Conservation (phyloP, 352 stramenopile genomes). For the Pythium scleroteichum region DNA sequence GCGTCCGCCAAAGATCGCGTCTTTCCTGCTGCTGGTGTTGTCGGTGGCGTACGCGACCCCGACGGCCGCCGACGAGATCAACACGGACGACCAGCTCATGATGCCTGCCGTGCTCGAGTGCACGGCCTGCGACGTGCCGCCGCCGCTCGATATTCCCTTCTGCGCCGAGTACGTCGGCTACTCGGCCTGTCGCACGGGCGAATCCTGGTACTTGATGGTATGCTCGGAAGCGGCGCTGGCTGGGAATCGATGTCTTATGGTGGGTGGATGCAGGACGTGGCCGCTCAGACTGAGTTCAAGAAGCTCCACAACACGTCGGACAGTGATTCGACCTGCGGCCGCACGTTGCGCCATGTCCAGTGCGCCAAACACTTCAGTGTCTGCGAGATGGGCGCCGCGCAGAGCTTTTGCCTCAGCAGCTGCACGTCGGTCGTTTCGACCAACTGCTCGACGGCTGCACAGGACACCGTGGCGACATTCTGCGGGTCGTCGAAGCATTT, state of each 20-base stretch:
- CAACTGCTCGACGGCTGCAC: conserved; percentile 40
- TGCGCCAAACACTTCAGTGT: conserved; percentile 68
- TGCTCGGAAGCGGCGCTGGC: no score
- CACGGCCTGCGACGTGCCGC: conserved; percentile 57
- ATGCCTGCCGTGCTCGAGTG: conserved; percentile 37
- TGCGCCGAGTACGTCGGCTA: conserved; percentile 52
- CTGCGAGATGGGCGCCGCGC: conserved; percentile 64
- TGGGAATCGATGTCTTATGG: not conserved
- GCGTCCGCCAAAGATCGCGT: conserved; percentile 13
- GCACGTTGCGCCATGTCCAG: conserved; percentile 42
- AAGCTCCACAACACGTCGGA: conserved; percentile 31
- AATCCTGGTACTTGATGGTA: conserved; percentile 49
- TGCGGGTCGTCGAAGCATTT: conserved; percentile 34
- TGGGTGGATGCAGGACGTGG: conserved; percentile 31
- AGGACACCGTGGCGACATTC: conserved; percentile 22
- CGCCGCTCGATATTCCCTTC: conserved; percentile 46
- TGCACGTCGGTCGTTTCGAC: conserved; percentile 39
- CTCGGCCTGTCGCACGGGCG: conserved; percentile 49
- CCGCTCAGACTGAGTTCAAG: conserved; percentile 37
- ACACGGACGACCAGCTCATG: conserved; percentile 3
- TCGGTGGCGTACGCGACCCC: not conserved
- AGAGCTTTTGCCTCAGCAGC: conserved; percentile 55
- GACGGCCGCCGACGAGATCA: conserved; percentile 2
- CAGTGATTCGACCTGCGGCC: conserved; percentile 28
- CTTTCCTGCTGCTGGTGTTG: not conserved